Conservation (phyloP, 1,284 basidiomycete genomes). For the Apiotrichum montevideense region DNA sequence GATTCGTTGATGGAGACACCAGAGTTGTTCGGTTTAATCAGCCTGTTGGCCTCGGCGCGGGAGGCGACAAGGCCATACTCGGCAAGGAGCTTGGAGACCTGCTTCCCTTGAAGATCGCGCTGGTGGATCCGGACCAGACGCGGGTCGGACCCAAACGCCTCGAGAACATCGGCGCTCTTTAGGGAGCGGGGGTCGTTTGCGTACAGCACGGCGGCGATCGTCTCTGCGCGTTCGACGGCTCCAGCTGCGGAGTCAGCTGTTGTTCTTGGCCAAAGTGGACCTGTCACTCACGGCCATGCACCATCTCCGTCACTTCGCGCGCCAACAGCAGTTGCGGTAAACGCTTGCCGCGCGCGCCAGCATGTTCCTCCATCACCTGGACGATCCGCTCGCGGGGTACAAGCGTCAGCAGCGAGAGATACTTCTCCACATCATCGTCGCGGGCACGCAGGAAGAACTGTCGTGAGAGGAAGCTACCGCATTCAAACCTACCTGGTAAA, state of each 20-base stretch:
- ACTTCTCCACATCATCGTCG: slow-evolving; percentile 75
- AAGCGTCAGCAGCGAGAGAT: slow-evolving; percentile 79
- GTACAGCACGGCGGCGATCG: slow-evolving; percentile 60
- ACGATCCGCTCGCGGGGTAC: slow-evolving; percentile 59
- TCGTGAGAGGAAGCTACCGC: background rate
- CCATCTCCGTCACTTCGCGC: slow-evolving; percentile 77
- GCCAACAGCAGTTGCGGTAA: slow-evolving; percentile 74
- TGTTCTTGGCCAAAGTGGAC: no score
- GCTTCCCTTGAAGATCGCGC: slow-evolving; percentile 51
- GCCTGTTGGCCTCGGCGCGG: slow-evolving; percentile 50
- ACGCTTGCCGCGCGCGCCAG: slow-evolving; percentile 56
- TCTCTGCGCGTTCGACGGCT: slow-evolving; percentile 54
- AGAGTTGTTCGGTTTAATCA: slow-evolving; percentile 47
- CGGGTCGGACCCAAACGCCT: slow-evolving; percentile 57
- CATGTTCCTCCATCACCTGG: slow-evolving; percentile 57
- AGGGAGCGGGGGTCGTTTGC: slow-evolving; percentile 48
- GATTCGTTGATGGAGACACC: slow-evolving; percentile 56
- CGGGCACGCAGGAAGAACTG: slow-evolving; percentile 83
- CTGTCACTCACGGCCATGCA: slow-evolving; percentile 63
- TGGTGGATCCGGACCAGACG: slow-evolving; percentile 52
- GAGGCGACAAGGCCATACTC: slow-evolving; percentile 50
- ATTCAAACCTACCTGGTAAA: slow-evolving; percentile 70
- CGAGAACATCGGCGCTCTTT: slow-evolving; percentile 50
- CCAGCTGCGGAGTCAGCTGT: slow-evolving; percentile 31
- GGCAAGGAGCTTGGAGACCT: slow-evolving; percentile 57